Evolutionary conservation across 129 eudicot genomes (phyloP), one percentile per base, ranked within the genome.

Genomic region (Flaveria bidentis): DNA sequence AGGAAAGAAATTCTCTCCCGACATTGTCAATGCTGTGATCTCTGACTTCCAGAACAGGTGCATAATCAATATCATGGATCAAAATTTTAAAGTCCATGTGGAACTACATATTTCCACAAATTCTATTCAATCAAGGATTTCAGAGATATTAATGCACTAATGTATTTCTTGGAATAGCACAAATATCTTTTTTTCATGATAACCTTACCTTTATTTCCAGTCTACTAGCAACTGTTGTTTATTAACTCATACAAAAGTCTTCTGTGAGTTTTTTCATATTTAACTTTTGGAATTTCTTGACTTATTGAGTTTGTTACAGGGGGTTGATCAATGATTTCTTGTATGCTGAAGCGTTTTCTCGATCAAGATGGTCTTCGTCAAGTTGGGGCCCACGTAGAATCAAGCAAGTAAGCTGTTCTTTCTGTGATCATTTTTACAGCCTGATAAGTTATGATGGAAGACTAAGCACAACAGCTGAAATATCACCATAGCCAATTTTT

Each of bases 301-400:
- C 62, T 22, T 33, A 33, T 81, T 2, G 30, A 61, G 50, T 75
- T 80, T 80, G 71, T 75, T 76, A 30, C 79, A 93, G 97, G 84
- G 97, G 97, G 42, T 81, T 87, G 67, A 86, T 94, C 39, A 86
- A 94, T 81, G 98, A 94, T 77, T 42, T 79, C 20, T 82, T 85
- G 75, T 94, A 87, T 77, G 98, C 98, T 44, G 98, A 94, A 78
- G 71, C 96, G 23, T 94, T 64, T 82, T 82, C 93, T 67, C 93
- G 88, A 33, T 94, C 98, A 45, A 84, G 96, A 89, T 94, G 92
- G 92, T 78, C 91, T 78, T 91, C 96, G 69, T 87, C 88, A 74
- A 88, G 87, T 80, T 94, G 98, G 98, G 98, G 98, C 58, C 97
- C 98, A 71, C 84, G 78, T 73, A 88, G 96, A 79, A 94, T 94